Percentiles rank a stretch among this genome's conserved stretches.
phyloP scores from a whole-genome alignment of 2,329 filamentous ascomycete species.

The Scolecobasidium constrictum region DNA sequence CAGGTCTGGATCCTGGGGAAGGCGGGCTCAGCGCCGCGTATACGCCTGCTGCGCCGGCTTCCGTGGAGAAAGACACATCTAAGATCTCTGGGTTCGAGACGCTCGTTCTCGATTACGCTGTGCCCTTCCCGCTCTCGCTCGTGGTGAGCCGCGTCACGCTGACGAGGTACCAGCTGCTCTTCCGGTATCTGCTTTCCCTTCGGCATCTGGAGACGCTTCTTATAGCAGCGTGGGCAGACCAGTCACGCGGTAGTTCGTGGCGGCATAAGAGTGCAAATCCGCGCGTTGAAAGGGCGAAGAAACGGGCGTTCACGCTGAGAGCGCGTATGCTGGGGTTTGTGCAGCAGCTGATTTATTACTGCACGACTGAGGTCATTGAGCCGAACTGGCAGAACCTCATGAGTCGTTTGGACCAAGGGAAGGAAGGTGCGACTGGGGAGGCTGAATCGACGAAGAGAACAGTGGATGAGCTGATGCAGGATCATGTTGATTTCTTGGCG shows the following conservation, averaged over 20 bases:
- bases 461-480: constrained; percentile 96
- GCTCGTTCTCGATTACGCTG: constrained; percentile 83
- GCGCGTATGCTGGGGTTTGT: constrained; percentile 96
- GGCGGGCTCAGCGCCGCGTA: constrained; percentile 53
- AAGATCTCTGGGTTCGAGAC: constrained; percentile 77
- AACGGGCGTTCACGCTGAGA: constrained; percentile 79
- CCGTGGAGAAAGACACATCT: constrained; percentile 60
- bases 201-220: constrained; percentile 83
- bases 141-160: constrained; percentile 94
- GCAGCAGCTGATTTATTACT: constrained; percentile 93
- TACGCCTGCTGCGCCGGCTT: constrained; percentile 55
- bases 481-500: constrained; percentile 95
- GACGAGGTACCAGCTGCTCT: constrained; percentile 92
- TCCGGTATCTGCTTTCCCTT: constrained; percentile 83
- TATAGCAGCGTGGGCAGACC: constrained; percentile 79
- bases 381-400: constrained; percentile 94
- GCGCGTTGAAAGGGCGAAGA: constrained; percentile 82
- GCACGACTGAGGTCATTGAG: constrained; percentile 92
- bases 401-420: constrained; percentile 58
- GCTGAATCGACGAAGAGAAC: constrained; percentile 52
- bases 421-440: constrained; percentile 34
- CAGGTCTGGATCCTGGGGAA: constrained; percentile 65
- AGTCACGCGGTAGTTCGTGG: constrained; percentile 74
- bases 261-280: constrained; percentile 64
- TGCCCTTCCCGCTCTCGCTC: constrained; percentile 89